Percentiles rank a stretch among this genome's conserved stretches.
phyloP scores from a whole-genome alignment of 352 stramenopile genomes.

The Elongisporangium prolatum region DNA sequence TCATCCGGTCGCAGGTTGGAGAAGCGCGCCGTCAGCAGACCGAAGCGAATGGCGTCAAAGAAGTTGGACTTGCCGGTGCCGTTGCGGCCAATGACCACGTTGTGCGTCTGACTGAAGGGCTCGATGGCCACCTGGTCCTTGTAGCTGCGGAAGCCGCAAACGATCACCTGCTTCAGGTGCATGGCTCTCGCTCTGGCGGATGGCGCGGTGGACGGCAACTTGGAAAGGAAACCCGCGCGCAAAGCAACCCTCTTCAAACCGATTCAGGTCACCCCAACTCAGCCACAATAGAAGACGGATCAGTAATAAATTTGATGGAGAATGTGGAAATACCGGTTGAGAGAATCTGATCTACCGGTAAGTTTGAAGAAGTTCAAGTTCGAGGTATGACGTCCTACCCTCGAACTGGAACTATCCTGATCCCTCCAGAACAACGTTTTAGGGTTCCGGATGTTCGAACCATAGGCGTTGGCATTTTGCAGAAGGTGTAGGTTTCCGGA shows the following conservation, averaged over 20 bases:
- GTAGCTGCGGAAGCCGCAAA: conserved; percentile 95
- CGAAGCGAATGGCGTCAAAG: conserved; percentile 99
- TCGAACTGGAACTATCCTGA: background rate
- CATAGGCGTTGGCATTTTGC: background rate
- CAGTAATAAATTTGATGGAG: background rate
- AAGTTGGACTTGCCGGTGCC: conserved; percentile 98
- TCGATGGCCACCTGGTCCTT: conserved; percentile 88
- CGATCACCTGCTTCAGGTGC: conserved; percentile 96
- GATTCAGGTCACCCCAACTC: background rate
- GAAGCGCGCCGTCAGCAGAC: conserved; percentile 92
- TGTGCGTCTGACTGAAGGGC: conserved; percentile 93
- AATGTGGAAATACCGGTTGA: background rate
- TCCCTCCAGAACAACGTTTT: background rate
- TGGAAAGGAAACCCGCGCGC: background rate
- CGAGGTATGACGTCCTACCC: background rate
- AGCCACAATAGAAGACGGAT: background rate
- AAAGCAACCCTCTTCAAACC: background rate
- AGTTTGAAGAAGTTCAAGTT: background rate
- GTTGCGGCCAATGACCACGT: conserved; percentile 98
- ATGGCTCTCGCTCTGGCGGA: conserved; percentile 36
- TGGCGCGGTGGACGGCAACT: background rate
- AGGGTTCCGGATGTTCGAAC: background rate
- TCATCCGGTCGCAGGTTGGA: conserved; percentile 91
- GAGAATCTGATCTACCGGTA: background rate
- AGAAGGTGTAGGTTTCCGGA: background rate